Evolutionary conservation across 2,329 filamentous ascomycete species (phyloP).

Genomic region (Fusarium torulosum): DNA sequence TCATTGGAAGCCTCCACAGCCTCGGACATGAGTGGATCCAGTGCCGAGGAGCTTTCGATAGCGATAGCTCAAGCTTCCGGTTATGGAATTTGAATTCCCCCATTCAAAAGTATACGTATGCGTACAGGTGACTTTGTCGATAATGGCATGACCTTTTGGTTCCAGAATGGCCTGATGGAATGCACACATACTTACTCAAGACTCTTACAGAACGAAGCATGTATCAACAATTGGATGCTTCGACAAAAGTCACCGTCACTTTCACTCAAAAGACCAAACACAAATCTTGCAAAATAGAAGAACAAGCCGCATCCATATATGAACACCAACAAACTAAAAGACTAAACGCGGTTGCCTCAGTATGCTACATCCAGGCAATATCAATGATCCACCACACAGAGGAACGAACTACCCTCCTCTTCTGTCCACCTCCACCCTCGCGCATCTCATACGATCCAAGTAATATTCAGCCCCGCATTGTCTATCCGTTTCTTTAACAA

Average conservation of each 20-base stretch:
- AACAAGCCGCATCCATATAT: constrained; percentile 44
- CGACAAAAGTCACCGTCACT: background rate
- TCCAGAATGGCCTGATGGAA: background rate
- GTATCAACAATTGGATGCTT: background rate
- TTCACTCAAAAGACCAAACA: background rate
- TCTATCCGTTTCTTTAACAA: constrained; percentile 69
- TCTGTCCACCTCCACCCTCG: constrained; percentile 10
- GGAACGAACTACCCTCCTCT: constrained; percentile 31
- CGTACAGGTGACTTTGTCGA: background rate
- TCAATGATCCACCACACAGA: constrained; percentile 35
- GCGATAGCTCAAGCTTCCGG: constrained; percentile 15
- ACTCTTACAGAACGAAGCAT: background rate
- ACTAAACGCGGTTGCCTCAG: constrained; percentile 34
- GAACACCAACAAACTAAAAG: constrained; percentile 41
- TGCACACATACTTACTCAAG: background rate
- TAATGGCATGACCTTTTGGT: constrained; percentile 3
- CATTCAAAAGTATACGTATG: too few species aligned
- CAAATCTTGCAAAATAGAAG: constrained; percentile 14
- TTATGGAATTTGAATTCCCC: constrained; percentile 12
- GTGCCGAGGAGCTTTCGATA: constrained; percentile 30
- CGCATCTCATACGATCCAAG: constrained; percentile 23
- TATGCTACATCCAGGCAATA: constrained; percentile 49
- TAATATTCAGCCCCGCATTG: constrained; percentile 8
- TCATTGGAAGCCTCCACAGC: constrained; percentile 36
- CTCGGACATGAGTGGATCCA: constrained; percentile 36